phyloP scores from a whole-genome alignment of 1,284 basidiomycete species.

The Pseudozyma flocculosa region DNA sequence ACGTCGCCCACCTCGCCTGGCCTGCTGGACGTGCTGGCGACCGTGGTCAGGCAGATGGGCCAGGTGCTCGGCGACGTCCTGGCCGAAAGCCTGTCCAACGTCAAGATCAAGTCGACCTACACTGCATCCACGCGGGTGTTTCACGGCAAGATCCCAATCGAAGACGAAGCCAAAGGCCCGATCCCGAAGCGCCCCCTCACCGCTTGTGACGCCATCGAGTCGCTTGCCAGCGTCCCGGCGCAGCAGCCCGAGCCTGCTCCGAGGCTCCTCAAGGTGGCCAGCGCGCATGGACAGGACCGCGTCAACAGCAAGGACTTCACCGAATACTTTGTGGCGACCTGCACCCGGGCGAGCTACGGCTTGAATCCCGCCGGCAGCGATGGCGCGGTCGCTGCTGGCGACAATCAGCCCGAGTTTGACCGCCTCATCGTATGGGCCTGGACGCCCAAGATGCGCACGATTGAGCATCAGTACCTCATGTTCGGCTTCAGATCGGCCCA shows the following conservation, averaged over 20 bases:
- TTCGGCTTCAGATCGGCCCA: slow-evolving; percentile 1
- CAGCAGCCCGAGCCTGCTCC: too few relatives aligned
- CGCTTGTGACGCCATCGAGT: background rate
- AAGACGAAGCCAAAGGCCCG: too few relatives aligned
- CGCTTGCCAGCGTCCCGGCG: background rate
- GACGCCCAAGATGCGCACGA: background rate
- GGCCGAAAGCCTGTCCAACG: background rate
- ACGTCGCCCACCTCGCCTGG: too few relatives aligned
- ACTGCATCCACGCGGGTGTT: too few relatives aligned
- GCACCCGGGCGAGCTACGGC: background rate
- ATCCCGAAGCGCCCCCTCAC: too few relatives aligned
- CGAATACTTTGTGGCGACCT: background rate
- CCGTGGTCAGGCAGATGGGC: background rate
- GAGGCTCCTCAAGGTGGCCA: background rate
- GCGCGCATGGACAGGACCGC: background rate
- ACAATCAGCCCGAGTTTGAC: slow-evolving; percentile 3
- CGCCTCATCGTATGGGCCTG: too few relatives aligned
- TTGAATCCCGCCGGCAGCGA: background rate
- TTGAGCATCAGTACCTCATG: slow-evolving; percentile 2
- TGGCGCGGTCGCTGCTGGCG: background rate
- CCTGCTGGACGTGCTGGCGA: background rate
- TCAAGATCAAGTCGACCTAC: too few relatives aligned
- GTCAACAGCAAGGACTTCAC: background rate
- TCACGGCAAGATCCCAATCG: too few relatives aligned
- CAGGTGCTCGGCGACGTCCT: background rate